Conservation (phyloP, 495 filamentous ascomycete genomes). For the Clohesyomyces aquaticus region DNA sequence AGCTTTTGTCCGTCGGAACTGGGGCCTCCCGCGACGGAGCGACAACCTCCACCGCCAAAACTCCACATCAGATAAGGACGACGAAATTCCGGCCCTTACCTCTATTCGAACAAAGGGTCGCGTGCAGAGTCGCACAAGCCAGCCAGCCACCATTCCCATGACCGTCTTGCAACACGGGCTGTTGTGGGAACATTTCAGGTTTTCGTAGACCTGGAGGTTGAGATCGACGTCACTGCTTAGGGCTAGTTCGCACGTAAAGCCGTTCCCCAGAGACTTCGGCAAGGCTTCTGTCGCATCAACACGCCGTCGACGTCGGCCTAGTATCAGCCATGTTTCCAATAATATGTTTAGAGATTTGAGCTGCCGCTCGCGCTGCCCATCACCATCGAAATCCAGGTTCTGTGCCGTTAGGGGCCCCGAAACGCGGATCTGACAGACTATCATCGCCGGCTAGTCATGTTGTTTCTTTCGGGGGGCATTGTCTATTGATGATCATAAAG, state of each 20-base stretch:
- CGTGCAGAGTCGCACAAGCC: not conserved
- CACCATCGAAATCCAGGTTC: not conserved
- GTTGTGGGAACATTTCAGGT: too few relatives aligned
- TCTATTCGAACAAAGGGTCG: not conserved
- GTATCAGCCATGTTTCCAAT: not conserved
- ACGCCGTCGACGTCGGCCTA: not conserved
- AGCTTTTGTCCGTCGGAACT: not conserved
- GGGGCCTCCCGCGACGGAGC: not conserved
- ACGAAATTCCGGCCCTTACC: not conserved
- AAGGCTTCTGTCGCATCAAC: not conserved
- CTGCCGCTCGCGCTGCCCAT: not conserved
- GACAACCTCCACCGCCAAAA: not conserved
- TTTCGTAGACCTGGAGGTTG: not conserved
- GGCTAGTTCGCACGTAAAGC: not conserved
- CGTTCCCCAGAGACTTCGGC: not conserved
- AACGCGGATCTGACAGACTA: conserved; percentile 22
- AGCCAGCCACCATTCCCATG: not conserved
- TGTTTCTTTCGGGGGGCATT: not conserved
- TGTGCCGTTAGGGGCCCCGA: too few relatives aligned
- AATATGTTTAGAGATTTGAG: too few relatives aligned
- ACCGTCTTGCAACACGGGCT: not conserved
- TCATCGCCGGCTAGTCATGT: not conserved
- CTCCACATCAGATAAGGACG: not conserved
- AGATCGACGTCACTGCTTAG: not conserved
- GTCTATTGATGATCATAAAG: not conserved